Evolutionary conservation across 805 yeast species (phyloP).

Genomic region (Cyberlindnera mrakii): DNA sequence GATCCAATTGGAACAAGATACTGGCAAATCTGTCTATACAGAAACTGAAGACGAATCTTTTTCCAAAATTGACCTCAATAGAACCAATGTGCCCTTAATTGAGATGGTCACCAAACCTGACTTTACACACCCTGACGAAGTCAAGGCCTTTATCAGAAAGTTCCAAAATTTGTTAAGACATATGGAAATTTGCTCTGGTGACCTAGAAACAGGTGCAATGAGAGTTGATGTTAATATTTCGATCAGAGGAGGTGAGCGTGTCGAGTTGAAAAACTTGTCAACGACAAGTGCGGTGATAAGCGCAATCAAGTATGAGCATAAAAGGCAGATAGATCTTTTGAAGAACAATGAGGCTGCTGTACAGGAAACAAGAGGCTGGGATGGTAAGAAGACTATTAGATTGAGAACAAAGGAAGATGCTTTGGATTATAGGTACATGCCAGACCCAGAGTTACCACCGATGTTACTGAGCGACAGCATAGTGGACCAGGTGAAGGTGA

Average conservation of each 20-base stretch:
- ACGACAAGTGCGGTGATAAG: conserved; percentile 72
- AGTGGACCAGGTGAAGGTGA: conserved; percentile 31
- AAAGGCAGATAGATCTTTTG: conserved; percentile 55
- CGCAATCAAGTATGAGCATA: conserved; percentile 70
- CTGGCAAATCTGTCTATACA: conserved; percentile 70
- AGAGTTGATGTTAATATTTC: conserved; percentile 94
- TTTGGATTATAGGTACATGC: conserved; percentile 87
- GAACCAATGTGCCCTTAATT: conserved; percentile 80
- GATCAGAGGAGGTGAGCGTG: conserved; percentile 62
- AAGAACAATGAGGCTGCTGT: conserved; percentile 24
- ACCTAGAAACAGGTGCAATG: conserved; percentile 90
- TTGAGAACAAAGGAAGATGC: conserved; percentile 75
- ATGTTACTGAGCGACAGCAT: conserved; percentile 42
- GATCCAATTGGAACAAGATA: conserved; percentile 91
- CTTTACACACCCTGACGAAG: conserved; percentile 58
- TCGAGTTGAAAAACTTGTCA: conserved; percentile 86
- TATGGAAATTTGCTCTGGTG: conserved; percentile 77
- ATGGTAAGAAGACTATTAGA: conserved; percentile 61
- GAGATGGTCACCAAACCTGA: conserved; percentile 93
- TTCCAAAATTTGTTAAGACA: conserved; percentile 67
- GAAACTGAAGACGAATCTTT: conserved; percentile 24
- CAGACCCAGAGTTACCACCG: conserved; percentile 82
- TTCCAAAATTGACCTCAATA: conserved; percentile 66
- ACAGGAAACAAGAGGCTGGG: conserved; percentile 88
- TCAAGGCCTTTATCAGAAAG: conserved; percentile 74